A percentile compares a stretch with the other conserved stretches of the same genome.
Evolutionary conservation across 1,284 basidiomycete genomes (phyloP).

Genomic region (Bondarzewia mesenterica): DNA sequence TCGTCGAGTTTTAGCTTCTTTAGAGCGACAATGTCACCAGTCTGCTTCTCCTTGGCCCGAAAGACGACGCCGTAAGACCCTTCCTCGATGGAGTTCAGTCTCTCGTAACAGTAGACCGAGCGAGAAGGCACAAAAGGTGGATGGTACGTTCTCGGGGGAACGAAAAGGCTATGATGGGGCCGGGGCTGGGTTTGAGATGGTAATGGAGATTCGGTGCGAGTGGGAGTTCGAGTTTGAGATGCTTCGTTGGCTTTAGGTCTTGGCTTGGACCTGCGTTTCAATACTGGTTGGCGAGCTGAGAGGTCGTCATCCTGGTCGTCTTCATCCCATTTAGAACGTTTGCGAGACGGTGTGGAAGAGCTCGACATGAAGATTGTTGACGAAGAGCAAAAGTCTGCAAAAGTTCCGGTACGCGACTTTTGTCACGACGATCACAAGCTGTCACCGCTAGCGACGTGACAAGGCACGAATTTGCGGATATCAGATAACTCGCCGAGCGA

Average conservation of each 20-base stretch:
- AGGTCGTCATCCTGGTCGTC: constrained; percentile 26
- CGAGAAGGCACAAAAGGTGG: constrained; percentile 77
- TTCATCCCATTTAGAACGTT: constrained; percentile 68
- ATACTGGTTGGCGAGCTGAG: constrained; percentile 12
- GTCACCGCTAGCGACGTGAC: too few species aligned
- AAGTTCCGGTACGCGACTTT: too few species aligned
- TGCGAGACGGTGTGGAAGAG: constrained; percentile 39
- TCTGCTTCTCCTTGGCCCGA: constrained; percentile 87
- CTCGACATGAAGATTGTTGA: constrained; percentile 1
- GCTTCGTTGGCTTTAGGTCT: constrained; percentile 6
- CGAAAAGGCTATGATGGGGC: constrained; percentile 51
- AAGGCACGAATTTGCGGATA: too few species aligned
- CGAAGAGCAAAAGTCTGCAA: too few species aligned
- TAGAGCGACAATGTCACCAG: constrained; percentile 91
- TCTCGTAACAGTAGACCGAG: constrained; percentile 88
- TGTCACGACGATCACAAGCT: too few species aligned
- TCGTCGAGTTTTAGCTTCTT: constrained; percentile 99
- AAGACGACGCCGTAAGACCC: constrained; percentile 98
- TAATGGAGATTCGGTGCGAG: background rate
- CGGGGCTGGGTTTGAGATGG: constrained; percentile 15
- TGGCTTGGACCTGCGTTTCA: constrained; percentile 16
- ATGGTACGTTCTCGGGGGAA: constrained; percentile 69
- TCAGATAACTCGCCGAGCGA: too few species aligned
- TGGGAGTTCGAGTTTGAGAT: background rate
- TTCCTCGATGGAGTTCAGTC: constrained; percentile 98